Evolutionary conservation across 1,284 basidiomycete species (phyloP).

Genomic region (Flammula alnicola): DNA sequence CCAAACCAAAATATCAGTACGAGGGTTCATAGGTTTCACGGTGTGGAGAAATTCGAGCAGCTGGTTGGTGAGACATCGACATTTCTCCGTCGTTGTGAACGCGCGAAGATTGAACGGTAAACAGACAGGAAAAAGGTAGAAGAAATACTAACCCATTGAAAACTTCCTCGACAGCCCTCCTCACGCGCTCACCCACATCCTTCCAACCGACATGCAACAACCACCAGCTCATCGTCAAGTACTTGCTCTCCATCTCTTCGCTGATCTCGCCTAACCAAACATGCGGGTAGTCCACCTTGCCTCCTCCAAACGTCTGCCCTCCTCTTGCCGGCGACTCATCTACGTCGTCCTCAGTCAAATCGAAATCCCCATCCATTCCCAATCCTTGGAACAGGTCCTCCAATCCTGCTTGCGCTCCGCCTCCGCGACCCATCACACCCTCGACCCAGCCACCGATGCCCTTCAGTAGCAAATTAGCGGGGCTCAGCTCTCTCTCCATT

Average conservation of each 20-base stretch:
- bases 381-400: slow-evolving; percentile 25
- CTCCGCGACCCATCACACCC: slow-evolving; percentile 4
- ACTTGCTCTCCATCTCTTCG: slow-evolving; percentile 76
- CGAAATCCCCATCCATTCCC: slow-evolving; percentile 22
- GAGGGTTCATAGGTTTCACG: too few relatives aligned
- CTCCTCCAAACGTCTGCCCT: slow-evolving; percentile 8
- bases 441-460: slow-evolving; percentile 14
- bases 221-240: slow-evolving; percentile 91
- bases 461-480: slow-evolving; percentile 36
- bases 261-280: slow-evolving; percentile 33
- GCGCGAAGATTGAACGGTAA: slow-evolving; percentile 9
- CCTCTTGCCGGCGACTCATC: slow-evolving; percentile 11
- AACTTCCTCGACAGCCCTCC: slow-evolving; percentile 77
- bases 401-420: slow-evolving; percentile 27
- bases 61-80: too few relatives aligned
- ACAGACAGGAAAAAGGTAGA: slow-evolving; percentile 1
- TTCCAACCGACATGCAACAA: slow-evolving; percentile 90
- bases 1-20: too few relatives aligned
- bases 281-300: not conserved
- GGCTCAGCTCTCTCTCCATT: slow-evolving; percentile 43
- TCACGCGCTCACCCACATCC: slow-evolving; percentile 74
- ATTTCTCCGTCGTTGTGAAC: too few relatives aligned
- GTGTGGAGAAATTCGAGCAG: too few relatives aligned
- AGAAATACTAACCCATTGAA: slow-evolving; percentile 68
- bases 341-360: slow-evolving; percentile 30